A percentile compares a stretch with the other conserved stretches of the same genome.
phyloP scores from a whole-genome alignment of 352 stramenopile species.

The Phytophthora multivora region DNA sequence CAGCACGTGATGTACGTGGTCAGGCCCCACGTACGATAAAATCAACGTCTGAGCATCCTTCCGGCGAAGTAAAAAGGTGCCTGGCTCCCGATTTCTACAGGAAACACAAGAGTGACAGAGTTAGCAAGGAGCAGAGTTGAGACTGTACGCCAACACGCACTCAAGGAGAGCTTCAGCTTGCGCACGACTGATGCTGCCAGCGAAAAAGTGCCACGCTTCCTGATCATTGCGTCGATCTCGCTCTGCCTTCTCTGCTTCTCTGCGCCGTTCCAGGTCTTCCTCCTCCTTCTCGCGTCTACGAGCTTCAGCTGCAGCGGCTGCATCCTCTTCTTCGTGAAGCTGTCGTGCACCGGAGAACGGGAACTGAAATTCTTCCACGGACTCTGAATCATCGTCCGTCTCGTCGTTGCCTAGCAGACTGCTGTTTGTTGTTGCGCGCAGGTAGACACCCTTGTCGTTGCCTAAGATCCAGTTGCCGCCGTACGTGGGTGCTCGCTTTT shows the following conservation, averaged over 20 bases:
- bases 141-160: constrained; percentile 31
- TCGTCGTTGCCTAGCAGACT: constrained; percentile 70
- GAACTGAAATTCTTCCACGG: constrained; percentile 54
- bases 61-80: constrained; percentile 78
- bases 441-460: constrained; percentile 75
- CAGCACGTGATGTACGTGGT: constrained; percentile 82
- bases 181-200: constrained; percentile 72
- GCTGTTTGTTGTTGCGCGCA: constrained; percentile 71
- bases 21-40: constrained; percentile 72
- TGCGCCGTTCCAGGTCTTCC: constrained; percentile 39
- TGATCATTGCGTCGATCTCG: constrained; percentile 59
- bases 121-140: background rate
- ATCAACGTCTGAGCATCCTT: constrained; percentile 85
- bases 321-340: constrained; percentile 45
- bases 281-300: constrained; percentile 36
- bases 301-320: constrained; percentile 29
- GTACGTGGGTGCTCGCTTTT: constrained; percentile 39
- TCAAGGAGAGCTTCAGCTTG: constrained; percentile 70
- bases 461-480: constrained; percentile 84
- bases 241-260: constrained; percentile 41
- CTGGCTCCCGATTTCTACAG: constrained; percentile 56
- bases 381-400: constrained; percentile 64
- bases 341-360: constrained; percentile 44
- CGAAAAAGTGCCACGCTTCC: constrained; percentile 81
- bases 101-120: background rate